These are phyloP conservation scores for Trypanosoma scelopori DNA, from an alignment of 208 protist species.

Conservation along the genomic window DNA sequence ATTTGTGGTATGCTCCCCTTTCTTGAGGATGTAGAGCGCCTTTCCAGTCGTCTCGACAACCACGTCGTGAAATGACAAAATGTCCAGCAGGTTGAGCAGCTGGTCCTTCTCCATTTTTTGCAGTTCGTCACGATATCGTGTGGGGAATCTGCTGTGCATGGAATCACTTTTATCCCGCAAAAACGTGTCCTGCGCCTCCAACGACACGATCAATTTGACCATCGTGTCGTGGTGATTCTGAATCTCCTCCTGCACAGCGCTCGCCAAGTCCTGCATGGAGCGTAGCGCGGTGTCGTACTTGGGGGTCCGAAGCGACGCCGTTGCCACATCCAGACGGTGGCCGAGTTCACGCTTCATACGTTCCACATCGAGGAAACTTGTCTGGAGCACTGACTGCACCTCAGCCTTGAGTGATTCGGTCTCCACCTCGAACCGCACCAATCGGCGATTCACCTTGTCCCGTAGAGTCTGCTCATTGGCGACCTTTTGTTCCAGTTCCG, in stretches of 20 bases:
- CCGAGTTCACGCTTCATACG: constrained; percentile 74
- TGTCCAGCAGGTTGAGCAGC: constrained; percentile 78
- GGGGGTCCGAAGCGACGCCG: constrained; percentile 58
- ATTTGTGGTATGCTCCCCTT: constrained; percentile 47
- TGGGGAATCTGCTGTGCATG: constrained; percentile 81
- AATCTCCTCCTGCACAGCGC: constrained; percentile 58
- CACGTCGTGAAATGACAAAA: constrained; percentile 76
- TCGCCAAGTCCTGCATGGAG: constrained; percentile 59
- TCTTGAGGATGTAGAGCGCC: constrained; percentile 68
- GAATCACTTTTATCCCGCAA: constrained; percentile 57
- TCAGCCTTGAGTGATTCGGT: constrained; percentile 57
- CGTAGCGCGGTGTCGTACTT: constrained; percentile 77
- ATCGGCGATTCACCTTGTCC: constrained; percentile 48
- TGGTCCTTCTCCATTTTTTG: constrained; percentile 69
- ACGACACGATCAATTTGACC: constrained; percentile 69
- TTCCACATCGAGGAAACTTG: constrained; percentile 56
- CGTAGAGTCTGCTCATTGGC: constrained; percentile 62
- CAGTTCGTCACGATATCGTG: constrained; percentile 63
- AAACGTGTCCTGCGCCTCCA: constrained; percentile 79
- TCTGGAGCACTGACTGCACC: constrained; percentile 53
- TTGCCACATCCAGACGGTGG: constrained; percentile 69
- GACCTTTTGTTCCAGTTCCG: constrained; percentile 57
- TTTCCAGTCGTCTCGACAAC: constrained; percentile 79
- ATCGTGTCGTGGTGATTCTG: constrained; percentile 76
- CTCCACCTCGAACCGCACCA: constrained; percentile 63